phyloP scores from a whole-genome alignment of 139 green algal species.

The Diplosphaera chodatii region DNA sequence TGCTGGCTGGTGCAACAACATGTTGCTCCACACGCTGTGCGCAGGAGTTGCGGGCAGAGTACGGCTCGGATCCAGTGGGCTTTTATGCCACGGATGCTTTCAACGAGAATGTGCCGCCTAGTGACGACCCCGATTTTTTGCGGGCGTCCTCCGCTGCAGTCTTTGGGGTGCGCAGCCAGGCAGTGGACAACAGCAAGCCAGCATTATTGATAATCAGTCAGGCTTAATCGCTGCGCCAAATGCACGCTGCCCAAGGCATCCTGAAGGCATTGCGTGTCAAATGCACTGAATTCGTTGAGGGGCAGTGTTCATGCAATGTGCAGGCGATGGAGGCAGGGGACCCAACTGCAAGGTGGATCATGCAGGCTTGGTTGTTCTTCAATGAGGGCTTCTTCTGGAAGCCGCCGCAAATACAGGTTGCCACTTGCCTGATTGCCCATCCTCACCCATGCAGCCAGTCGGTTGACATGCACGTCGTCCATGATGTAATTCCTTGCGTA shows the following conservation, averaged over 20 bases:
- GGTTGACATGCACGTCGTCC: no score
- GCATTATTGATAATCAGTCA: no score
- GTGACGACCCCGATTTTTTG: slow-evolving; percentile 27
- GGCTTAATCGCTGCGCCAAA: no score
- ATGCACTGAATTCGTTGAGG: no score
- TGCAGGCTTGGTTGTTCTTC: slow-evolving; percentile 52
- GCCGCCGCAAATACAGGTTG: slow-evolving; percentile 32
- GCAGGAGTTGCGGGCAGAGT: slow-evolving; percentile 14
- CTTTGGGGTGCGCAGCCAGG: slow-evolving; percentile 3
- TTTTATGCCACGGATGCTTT: slow-evolving; percentile 33
- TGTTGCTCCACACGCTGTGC: no score
- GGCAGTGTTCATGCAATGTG: neutral
- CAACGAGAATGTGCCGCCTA: slow-evolving; percentile 38
- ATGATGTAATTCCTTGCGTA: no score
- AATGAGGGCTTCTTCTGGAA: slow-evolving; percentile 24
- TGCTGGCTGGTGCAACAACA: no score
- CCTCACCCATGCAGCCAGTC: no score
- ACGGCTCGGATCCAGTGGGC: slow-evolving; percentile 13
- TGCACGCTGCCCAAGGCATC: no score
- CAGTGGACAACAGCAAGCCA: no score
- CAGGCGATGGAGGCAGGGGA: slow-evolving; percentile 27
- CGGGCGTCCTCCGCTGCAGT: slow-evolving; percentile 12
- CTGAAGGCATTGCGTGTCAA: no score
- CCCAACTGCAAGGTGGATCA: slow-evolving; percentile 26
- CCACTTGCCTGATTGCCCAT: no score